Evolutionary conservation across 495 filamentous ascomycete species (phyloP).

Genomic region (Aspergillus steynii): DNA sequence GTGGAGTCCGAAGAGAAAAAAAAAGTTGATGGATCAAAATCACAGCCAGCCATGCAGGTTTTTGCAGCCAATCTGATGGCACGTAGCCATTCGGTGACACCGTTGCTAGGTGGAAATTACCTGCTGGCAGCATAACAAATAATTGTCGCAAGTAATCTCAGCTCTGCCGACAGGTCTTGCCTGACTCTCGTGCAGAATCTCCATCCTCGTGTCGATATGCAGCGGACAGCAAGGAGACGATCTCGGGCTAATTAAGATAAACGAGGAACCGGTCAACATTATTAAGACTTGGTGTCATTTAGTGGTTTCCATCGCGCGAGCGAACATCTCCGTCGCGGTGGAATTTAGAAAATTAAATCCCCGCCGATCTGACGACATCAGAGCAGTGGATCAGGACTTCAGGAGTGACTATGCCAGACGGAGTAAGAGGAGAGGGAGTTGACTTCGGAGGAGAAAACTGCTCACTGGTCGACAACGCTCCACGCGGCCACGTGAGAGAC

Average conservation of each 20-base stretch:
- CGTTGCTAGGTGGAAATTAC: not conserved
- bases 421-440: too few species aligned
- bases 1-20: not conserved
- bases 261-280: not conserved
- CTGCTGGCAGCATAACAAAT: not conserved
- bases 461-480: too few species aligned
- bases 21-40: constrained; percentile 15
- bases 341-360: too few species aligned
- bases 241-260: not conserved
- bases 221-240: not conserved
- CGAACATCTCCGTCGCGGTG: too few species aligned
- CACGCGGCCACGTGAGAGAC: not conserved
- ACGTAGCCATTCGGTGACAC: not conserved
- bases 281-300: not conserved
- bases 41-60: constrained; percentile 14
- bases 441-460: too few species aligned
- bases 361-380: too few species aligned
- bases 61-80: not conserved
- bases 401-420: too few species aligned
- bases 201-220: not conserved
- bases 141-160: not conserved
- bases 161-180: not conserved
- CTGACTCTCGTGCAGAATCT: too few species aligned
- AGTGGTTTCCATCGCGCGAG: too few species aligned
- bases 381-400: too few species aligned